A percentile compares a stretch with the other conserved stretches of the same genome.
Conservation (phyloP, 2,329 filamentous ascomycete species). For the Phyllosticta paracitricarpa region DNA sequence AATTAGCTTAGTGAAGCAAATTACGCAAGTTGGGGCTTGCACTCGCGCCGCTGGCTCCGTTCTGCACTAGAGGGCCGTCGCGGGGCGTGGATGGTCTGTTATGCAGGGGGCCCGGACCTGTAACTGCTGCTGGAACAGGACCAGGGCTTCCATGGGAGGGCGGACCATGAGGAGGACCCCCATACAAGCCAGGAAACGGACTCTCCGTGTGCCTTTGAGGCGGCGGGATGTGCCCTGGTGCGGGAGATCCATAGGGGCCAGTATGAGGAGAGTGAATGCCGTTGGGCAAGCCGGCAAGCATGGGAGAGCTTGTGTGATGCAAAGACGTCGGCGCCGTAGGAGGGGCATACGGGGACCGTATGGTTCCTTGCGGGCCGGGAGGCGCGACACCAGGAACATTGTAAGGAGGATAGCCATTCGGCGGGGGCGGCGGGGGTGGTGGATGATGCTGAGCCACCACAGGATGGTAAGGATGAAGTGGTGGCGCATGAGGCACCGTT, state of each 20-base stretch:
- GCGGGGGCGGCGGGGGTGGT: slow-evolving; percentile 7
- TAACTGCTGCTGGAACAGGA: neutral
- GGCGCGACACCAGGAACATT: slow-evolving; percentile 21
- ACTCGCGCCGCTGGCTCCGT: slow-evolving; percentile 26
- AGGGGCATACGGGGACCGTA: slow-evolving; percentile 19
- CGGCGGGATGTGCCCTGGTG: slow-evolving; percentile 3
- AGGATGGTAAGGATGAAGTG: slow-evolving; percentile 22
- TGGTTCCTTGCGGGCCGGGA: slow-evolving; percentile 19
- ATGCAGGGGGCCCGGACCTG: slow-evolving; percentile 13
- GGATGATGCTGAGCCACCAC: slow-evolving; percentile 18
- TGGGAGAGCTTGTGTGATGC: slow-evolving; percentile 24
- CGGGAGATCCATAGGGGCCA: slow-evolving; percentile 14
- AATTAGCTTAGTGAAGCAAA: slow-evolving; percentile 28
- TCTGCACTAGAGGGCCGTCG: slow-evolving; percentile 21
- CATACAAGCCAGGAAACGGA: slow-evolving; percentile 17
- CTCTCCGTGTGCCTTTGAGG: slow-evolving; percentile 23
- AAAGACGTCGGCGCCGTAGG: slow-evolving; percentile 19
- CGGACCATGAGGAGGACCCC: slow-evolving; percentile 12
- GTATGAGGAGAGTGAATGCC: slow-evolving; percentile 15
- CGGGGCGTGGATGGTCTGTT: slow-evolving; percentile 25
- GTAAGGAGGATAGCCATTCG: slow-evolving; percentile 26
- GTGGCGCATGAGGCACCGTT: slow-evolving; percentile 13
- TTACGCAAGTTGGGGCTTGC: slow-evolving; percentile 40
- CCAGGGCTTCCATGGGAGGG: neutral
- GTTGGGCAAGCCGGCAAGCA: slow-evolving; percentile 9